Evolutionary conservation across 495 filamentous ascomycete genomes (phyloP).

Genomic region (Neurospora terricola): DNA sequence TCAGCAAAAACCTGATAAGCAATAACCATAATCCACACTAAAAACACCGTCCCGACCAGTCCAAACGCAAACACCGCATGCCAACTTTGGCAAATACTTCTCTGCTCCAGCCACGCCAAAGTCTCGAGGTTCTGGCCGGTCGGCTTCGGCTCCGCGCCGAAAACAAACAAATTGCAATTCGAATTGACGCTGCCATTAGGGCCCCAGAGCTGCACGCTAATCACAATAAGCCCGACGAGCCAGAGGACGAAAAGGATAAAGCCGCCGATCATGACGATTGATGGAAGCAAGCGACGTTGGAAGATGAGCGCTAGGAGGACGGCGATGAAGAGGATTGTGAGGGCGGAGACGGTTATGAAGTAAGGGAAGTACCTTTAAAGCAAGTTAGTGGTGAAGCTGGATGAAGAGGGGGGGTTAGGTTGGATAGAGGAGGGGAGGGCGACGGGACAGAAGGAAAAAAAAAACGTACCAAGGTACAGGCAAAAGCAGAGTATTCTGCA

Average conservation of each 20-base stretch:
- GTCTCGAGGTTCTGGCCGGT: slow-evolving; percentile 58
- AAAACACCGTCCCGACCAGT: slow-evolving; percentile 71
- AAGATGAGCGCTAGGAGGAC: slow-evolving; percentile 62
- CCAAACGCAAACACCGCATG: slow-evolving; percentile 57
- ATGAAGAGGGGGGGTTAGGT: no score
- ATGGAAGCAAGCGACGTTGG: slow-evolving; percentile 73
- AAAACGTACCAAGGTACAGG: slow-evolving; percentile 70
- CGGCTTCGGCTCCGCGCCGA: slow-evolving; percentile 33
- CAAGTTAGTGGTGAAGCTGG: no score
- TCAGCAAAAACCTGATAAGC: slow-evolving; percentile 70
- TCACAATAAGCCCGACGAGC: slow-evolving; percentile 86
- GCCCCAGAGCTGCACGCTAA: slow-evolving; percentile 81
- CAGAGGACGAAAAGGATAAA: slow-evolving; percentile 93
- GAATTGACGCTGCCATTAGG: slow-evolving; percentile 61
- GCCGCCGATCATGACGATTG: slow-evolving; percentile 78
- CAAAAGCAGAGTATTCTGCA: slow-evolving; percentile 62
- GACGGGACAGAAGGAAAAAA: neutral
- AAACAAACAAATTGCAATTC: slow-evolving; percentile 70
- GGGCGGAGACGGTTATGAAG: slow-evolving; percentile 61
- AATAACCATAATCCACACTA: slow-evolving; percentile 94
- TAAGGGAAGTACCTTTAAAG: slow-evolving; percentile 97
- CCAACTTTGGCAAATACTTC: slow-evolving; percentile 73
- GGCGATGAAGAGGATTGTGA: slow-evolving; percentile 66
- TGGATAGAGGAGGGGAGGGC: neutral
- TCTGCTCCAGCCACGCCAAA: slow-evolving; percentile 79